phyloP scores from a whole-genome alignment of 2,329 filamentous ascomycete genomes.

The Paecilomyces fulvus region DNA sequence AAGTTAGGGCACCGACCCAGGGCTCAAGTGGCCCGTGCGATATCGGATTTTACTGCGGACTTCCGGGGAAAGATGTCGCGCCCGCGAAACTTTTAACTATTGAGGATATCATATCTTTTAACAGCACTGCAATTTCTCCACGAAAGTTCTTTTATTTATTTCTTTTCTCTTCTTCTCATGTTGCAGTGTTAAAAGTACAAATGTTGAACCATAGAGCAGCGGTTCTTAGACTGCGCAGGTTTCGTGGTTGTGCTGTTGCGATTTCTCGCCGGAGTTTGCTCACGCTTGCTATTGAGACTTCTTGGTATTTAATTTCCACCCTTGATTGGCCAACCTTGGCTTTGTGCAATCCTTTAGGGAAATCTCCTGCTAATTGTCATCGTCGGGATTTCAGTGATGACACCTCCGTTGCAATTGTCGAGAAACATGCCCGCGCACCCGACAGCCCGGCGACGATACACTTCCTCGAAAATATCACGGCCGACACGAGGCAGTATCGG shows the following conservation, averaged over 20 bases:
- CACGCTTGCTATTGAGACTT: conserved; percentile 41
- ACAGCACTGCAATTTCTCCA: neutral
- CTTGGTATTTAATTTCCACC: conserved; percentile 24
- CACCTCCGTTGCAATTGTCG: conserved; percentile 76
- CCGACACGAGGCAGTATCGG: conserved; percentile 63
- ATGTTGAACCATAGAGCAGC: conserved; percentile 19
- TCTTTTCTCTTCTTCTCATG: neutral
- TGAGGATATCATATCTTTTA: neutral
- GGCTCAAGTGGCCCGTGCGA: conserved; percentile 23
- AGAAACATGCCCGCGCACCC: conserved; percentile 37
- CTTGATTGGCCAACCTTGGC: neutral
- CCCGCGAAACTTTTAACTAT: conserved; percentile 1
- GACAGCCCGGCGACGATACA: conserved; percentile 48
- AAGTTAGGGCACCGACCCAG: conserved; percentile 15
- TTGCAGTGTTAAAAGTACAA: neutral
- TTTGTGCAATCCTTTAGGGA: neutral
- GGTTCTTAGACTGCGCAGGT: conserved; percentile 13
- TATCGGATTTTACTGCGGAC: conserved; percentile 13
- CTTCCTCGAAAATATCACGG: conserved; percentile 74
- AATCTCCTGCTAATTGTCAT: neutral
- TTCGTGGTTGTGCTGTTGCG: conserved; percentile 1
- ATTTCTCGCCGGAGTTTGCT: conserved; percentile 22
- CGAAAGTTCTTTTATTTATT: neutral
- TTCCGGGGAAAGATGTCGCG: neutral
- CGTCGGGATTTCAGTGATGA: conserved; percentile 58